Evolutionary conservation across 2,329 filamentous ascomycete genomes (phyloP).

Genomic region (Beauveria varroae): DNA sequence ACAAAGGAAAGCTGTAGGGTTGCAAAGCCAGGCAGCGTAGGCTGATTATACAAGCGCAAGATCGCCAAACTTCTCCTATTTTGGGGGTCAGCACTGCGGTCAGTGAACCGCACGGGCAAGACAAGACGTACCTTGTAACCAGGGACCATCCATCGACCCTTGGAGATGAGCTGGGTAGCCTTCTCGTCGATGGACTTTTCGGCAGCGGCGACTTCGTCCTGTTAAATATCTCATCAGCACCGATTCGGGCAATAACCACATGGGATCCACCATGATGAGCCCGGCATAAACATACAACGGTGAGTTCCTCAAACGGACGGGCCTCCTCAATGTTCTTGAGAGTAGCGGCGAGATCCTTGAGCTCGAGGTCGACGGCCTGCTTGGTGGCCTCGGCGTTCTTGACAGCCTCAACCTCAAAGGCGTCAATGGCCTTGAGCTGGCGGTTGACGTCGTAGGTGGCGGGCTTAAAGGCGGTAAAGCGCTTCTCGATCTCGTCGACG

Average conservation of each 20-base stretch:
- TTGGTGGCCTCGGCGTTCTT: conserved; percentile 97
- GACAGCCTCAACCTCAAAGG: conserved; percentile 93
- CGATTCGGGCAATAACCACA: conserved; percentile 17
- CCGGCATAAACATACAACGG: conserved; percentile 65
- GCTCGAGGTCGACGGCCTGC: conserved; percentile 88
- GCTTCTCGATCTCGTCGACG: conserved; percentile 94
- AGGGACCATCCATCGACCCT: conserved; percentile 96
- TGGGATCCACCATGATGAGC: neutral
- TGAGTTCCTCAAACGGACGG: conserved; percentile 92
- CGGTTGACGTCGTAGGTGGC: conserved; percentile 84
- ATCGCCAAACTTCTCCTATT: conserved; percentile 97
- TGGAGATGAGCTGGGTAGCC: conserved; percentile 87
- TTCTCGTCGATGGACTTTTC: conserved; percentile 97
- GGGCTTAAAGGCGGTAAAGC: conserved; percentile 87
- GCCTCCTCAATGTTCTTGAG: conserved; percentile 96
- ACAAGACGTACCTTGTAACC: conserved; percentile 85
- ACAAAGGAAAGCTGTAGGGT: conserved; percentile 43
- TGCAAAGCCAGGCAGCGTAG: conserved; percentile 20
- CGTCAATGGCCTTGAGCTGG: conserved; percentile 97
- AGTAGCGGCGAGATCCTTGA: conserved; percentile 89
- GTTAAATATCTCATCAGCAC: conserved; percentile 16
- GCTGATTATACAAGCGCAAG: conserved; percentile 79
- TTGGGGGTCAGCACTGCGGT: conserved; percentile 35
- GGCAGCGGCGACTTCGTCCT: conserved; percentile 93
- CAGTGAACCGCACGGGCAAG: neutral